Conservation (phyloP, 768 basidiomycete genomes). For the Phylloporus rhodoxanthus region DNA sequence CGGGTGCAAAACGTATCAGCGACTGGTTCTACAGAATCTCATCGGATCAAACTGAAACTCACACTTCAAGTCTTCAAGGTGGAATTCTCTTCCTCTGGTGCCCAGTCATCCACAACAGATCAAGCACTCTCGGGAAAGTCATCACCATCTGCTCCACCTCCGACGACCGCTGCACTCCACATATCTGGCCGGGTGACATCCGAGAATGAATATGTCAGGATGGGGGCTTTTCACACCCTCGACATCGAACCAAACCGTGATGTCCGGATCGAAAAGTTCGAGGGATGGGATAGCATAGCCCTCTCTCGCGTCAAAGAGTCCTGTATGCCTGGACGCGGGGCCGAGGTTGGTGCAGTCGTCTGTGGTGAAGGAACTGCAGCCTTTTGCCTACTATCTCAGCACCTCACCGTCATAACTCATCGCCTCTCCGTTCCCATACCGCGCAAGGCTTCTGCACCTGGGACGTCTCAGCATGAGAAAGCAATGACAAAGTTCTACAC, state of each 20-base stretch:
- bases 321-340: slow-evolving; percentile 88
- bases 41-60: slow-evolving; percentile 77
- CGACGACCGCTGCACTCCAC: slow-evolving; percentile 59
- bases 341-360: slow-evolving; percentile 93
- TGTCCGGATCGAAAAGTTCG: slow-evolving; percentile 78
- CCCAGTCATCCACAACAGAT: slow-evolving; percentile 43
- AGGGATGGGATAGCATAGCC: slow-evolving; percentile 92
- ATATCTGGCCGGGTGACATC: slow-evolving; percentile 79
- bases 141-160: slow-evolving; percentile 30
- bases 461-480: slow-evolving; percentile 86
- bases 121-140: slow-evolving; percentile 28
- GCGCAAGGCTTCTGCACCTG: slow-evolving; percentile 79
- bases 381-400: slow-evolving; percentile 91
- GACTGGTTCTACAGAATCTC: slow-evolving; percentile 92
- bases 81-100: slow-evolving; percentile 71
- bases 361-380: slow-evolving; percentile 94
- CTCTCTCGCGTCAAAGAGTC: slow-evolving; percentile 78
- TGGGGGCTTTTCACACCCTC: slow-evolving; percentile 92
- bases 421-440: slow-evolving; percentile 86
- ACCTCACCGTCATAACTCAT: slow-evolving; percentile 92
- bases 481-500: slow-evolving; percentile 78
- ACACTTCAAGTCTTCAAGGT: slow-evolving; percentile 77
- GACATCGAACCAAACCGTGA: slow-evolving; percentile 90
- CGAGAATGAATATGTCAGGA: slow-evolving; percentile 85
- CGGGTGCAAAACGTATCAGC: slow-evolving; percentile 85